These are phyloP conservation scores for Eucalyptus viminalis DNA, from an alignment of 345 rosid species.

Conservation along the genomic window DNA sequence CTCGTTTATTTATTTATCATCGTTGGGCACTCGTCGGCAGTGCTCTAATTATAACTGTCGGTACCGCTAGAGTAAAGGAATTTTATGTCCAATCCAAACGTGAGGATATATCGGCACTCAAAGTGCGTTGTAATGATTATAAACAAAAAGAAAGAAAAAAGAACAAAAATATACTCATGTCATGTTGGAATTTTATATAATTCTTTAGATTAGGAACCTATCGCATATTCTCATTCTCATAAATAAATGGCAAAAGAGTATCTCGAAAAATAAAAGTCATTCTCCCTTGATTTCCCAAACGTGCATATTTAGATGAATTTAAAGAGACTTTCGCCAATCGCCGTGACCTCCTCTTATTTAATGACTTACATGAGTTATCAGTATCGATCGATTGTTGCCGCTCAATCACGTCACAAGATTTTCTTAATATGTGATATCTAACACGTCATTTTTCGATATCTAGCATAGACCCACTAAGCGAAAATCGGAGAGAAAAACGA, in stretches of 20 bases:
- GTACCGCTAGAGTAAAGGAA: neutral
- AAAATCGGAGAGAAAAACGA: too few relatives aligned
- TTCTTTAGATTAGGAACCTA: neutral
- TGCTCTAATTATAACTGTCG: neutral
- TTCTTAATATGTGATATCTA: neutral
- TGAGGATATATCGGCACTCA: neutral
- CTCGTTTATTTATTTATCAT: too few relatives aligned
- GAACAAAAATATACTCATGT: neutral
- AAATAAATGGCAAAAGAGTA: neutral
- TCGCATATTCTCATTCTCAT: neutral
- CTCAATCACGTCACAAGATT: neutral
- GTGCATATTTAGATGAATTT: neutral
- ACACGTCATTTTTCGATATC: neutral
- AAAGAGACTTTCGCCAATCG: neutral
- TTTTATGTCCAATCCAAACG: neutral
- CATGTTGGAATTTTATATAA: neutral
- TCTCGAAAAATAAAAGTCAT: accelerated
- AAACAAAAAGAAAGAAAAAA: neutral
- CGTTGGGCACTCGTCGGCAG: neutral
- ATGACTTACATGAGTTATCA: neutral
- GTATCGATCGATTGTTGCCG: accelerated
- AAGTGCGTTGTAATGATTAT: neutral
- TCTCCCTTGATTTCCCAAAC: neutral
- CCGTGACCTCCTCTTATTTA: neutral
- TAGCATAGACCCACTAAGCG: neutral